A percentile compares a stretch with the other conserved stretches of the same genome.
phyloP scores from a whole-genome alignment of 73 alveolate species.

The Symbiodinium pilosum region DNA sequence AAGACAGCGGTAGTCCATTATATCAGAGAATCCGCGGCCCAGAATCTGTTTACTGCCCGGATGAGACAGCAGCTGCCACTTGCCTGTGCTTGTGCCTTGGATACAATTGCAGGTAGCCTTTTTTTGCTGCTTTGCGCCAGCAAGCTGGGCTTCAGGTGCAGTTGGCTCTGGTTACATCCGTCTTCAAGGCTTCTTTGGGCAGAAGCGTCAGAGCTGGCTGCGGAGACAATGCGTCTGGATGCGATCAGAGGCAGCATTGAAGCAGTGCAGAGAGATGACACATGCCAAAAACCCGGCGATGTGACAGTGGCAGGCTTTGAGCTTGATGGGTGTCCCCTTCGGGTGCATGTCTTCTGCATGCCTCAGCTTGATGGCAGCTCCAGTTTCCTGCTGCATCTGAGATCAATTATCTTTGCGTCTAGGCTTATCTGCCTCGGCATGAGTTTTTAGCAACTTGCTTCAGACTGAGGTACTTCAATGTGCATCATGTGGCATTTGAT shows the following conservation, averaged over 20 bases:
- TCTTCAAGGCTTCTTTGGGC: background rate
- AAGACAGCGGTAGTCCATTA: background rate
- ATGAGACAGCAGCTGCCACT: background rate
- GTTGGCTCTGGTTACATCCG: constrained; percentile 45
- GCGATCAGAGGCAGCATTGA: constrained; percentile 13
- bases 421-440: background rate
- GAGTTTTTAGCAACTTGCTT: background rate
- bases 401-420: background rate
- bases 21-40: background rate
- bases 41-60: background rate
- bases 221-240: constrained; percentile 32
- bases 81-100: background rate
- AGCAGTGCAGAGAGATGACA: no score
- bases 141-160: constrained; percentile 28
- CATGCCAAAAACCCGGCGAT: background rate
- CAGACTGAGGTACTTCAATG: constrained; percentile 53
- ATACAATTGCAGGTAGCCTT: no score
- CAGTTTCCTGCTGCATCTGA: background rate
- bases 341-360: background rate
- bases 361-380: background rate
- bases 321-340: background rate
- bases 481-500: constrained; percentile 66
- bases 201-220: background rate
- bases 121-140: no score
- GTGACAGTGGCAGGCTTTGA: constrained; percentile 34